Evolutionary conservation across 768 basidiomycete species (phyloP).

Genomic region (Boletellus emodensis): DNA sequence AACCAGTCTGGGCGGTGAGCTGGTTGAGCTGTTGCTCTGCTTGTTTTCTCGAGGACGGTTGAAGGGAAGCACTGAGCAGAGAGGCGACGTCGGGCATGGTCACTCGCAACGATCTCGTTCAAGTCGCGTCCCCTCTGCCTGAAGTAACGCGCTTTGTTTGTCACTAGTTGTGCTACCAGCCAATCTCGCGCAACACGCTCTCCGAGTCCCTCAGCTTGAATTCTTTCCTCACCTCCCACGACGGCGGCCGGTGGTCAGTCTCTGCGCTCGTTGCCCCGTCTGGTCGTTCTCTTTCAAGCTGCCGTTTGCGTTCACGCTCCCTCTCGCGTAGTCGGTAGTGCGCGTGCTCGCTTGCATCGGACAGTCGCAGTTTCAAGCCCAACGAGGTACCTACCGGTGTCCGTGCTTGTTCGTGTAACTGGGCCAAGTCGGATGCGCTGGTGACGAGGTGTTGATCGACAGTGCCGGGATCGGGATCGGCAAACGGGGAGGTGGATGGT

Average conservation of each 20-base stretch:
- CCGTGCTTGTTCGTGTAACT: no score
- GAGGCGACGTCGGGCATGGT: slow-evolving; percentile 64
- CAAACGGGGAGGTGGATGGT: neutral
- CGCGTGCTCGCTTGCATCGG: slow-evolving; percentile 24
- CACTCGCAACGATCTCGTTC: neutral
- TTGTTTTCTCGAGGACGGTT: slow-evolving; percentile 65
- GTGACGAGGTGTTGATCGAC: no score
- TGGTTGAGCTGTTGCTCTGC: slow-evolving; percentile 75
- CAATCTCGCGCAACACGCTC: slow-evolving; percentile 17
- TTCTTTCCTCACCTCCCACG: neutral
- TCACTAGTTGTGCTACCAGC: slow-evolving; percentile 15
- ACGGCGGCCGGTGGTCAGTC: no score
- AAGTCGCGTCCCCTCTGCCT: no score
- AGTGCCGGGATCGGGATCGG: neutral
- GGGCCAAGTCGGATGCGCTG: no score
- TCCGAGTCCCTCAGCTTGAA: slow-evolving; percentile 21
- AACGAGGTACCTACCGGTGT: slow-evolving; percentile 7
- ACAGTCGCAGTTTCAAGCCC: slow-evolving; percentile 19
- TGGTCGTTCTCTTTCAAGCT: neutral
- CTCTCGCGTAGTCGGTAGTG: slow-evolving; percentile 20
- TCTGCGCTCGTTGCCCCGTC: neutral
- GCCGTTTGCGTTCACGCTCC: slow-evolving; percentile 15
- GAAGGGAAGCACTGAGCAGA: slow-evolving; percentile 68
- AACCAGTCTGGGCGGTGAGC: slow-evolving; percentile 70
- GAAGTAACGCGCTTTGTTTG: slow-evolving; percentile 13